Percentiles rank a stretch among this genome's conserved stretches.
Conservation (phyloP, 441 rosid species). For the Erodium trifolium region DNA sequence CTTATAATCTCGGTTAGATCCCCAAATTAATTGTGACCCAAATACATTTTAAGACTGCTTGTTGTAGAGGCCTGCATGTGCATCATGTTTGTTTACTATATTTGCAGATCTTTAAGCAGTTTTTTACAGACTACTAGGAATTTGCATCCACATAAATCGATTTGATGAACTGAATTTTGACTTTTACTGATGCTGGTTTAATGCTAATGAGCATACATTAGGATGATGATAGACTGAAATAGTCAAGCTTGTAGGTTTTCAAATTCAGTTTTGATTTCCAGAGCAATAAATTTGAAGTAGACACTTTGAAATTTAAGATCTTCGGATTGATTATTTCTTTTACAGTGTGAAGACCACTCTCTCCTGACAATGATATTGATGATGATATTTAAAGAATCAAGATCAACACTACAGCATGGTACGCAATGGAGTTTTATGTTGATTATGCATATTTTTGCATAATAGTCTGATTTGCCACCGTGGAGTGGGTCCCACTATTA, state of each 20-base stretch:
- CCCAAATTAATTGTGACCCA: not conserved
- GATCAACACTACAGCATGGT: slow-evolving; percentile 8
- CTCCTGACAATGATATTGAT: slow-evolving; percentile 12
- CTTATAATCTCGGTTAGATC: not conserved
- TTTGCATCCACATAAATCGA: no score
- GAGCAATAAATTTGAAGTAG: slow-evolving; percentile 14
- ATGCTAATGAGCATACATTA: not conserved
- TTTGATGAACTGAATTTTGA: not conserved
- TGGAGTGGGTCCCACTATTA: slow-evolving; percentile 20
- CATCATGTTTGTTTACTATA: not conserved
- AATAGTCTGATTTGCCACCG: slow-evolving; percentile 17
- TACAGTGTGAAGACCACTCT: slow-evolving; percentile 1
- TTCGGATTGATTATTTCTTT: slow-evolving; percentile 4
- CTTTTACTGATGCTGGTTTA: not conserved
- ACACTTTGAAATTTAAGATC: not conserved
- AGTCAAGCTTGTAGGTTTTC: slow-evolving; percentile 7
- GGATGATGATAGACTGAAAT: slow-evolving; percentile 17
- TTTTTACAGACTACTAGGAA: no score
- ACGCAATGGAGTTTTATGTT: slow-evolving; percentile 22
- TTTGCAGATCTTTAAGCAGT: not conserved
- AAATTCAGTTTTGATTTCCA: slow-evolving; percentile 22
- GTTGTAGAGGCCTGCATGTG: not conserved
- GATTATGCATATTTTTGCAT: slow-evolving; percentile 5
- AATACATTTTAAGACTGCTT: not conserved
- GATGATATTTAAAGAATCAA: slow-evolving; percentile 10